Evolutionary conservation across 495 filamentous ascomycete species (phyloP), one percentile per base, ranked within the genome.

Genomic region (Cercophora scortea): DNA sequence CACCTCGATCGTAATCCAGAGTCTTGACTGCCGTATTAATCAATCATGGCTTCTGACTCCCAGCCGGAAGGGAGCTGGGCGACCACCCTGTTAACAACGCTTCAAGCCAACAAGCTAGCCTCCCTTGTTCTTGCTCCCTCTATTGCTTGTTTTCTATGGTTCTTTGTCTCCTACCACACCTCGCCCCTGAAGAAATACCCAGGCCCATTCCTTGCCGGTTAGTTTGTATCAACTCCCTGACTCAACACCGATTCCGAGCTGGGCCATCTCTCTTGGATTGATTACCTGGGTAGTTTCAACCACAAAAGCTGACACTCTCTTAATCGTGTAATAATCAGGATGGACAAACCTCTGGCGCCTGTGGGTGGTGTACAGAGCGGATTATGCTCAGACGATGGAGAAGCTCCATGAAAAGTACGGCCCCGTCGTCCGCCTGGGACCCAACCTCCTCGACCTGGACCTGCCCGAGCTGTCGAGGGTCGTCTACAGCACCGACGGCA

Each of bases 401-500:
- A 64, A 60, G 49, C 53, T 67, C 0, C 70, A 71, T 25, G 60
- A 64, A 15, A 66, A 65, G 38, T 67, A 71, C 43, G 70, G 68
- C 39, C 58, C 64, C 13, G 48, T 71, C 13, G 67, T 73, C 2
- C 61, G 71, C 32, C 59, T 73, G 4, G 64, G 63, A 0, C 66
- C 64, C 11, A 73, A 73, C 50, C 44, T 62, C 3, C 49, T 71
- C 6, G 59, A 61, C 18, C 56, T 69, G 32, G 66, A 69, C 44
- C 40, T 52, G 1, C 61, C 61, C 25, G 61, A 64, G 41, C 54
- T 64, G 4, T 55, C 53, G 19, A 45, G 56, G 7, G 38, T 47
- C 15, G 58, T 62, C 33, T 61, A 65, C 53, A 53, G 48, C 41
- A 63, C 61, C 25, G 58, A 61, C 33, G 51, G 54, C 17, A 63